Evolutionary conservation across 2,329 filamentous ascomycete species (phyloP), one percentile per base, ranked within the genome.

Genomic region (Cercospora brassicicola): DNA sequence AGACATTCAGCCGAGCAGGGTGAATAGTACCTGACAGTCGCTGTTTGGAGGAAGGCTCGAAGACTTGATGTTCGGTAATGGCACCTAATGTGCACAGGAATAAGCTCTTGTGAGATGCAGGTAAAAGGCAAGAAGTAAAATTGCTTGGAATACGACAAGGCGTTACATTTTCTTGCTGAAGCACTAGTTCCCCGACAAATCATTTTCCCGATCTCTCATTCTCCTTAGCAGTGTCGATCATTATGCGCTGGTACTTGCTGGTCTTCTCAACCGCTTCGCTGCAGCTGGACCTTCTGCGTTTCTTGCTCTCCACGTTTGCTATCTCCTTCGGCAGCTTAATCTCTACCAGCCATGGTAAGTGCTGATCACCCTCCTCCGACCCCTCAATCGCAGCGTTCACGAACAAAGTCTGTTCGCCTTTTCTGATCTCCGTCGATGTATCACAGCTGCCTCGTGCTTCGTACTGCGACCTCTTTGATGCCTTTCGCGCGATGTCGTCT

Each of bases 381-480:
- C 83, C 80, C 77, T 86, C 79, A 28, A 89, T 83, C 0, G 88
- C 80, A 0, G 86, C 87, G 74, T 89, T 90, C 9, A 90, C 79
- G 73, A 89, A 88, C 6, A 89, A 74, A 0, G 87, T 89, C 66
- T 87, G 79, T n/a, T 76, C 70, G 0, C 81, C 82, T 2, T 55
- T 60, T 31, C 77, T 57, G 0, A 84, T n/a, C 1, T 71, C 73
- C 30, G 55, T 26, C 20, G 26, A 18, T 13, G 62, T 45, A 31
- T 31, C 18, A 26, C 67, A 68, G 26, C 74, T 81, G 13, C 78
- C 73, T 51, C 78, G 71, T 11, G 72, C 69, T n/a, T 62, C 69
- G 55, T 71, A 69, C 11, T 69, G 67, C 45, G 65, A 72, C 23
- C 78, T 69, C 56, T 28, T 55, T 4, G 23, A 33, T 73, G 3